Evolutionary conservation across 495 filamentous ascomycete species (phyloP), one percentile per base, ranked within the genome.

Genomic region (Alectoria sarmentosa): DNA sequence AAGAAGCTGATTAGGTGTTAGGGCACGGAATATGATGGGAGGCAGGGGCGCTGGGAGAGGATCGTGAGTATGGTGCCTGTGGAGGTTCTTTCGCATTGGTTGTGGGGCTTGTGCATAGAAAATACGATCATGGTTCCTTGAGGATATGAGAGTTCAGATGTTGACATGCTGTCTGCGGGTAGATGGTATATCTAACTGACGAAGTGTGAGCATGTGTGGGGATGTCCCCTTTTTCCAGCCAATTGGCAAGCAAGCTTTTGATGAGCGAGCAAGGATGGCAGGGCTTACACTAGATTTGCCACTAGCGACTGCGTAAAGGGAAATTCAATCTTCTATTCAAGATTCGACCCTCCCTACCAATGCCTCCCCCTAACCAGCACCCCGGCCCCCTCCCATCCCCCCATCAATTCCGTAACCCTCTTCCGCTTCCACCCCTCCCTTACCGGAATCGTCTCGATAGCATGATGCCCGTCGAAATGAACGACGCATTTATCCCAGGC

Each of bases 381-480:
- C 3, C 69, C 69, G 49, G 64, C 7, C 73, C 84, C 81, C 71
- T 84, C 82, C 78, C 90, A 84, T 19, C 73, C 73, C n/a, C 73
- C 80, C 58, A 91, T 60, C 66, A 93, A 74, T 65, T 81, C 83
- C 82, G 86, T 89, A 19, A 90, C 87, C 65, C 86, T 83, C 76
- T 92, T 95, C 54, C 92, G 79, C 78, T 92, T 95, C 76, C 96
- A 79, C 14, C 85, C 86, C 77, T 98, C 92, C 42, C 85, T 80
- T 15, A 91, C 80, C 0, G 85, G 80, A 70, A 98, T 89, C 73
- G 92, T 88, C 77, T 98, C 94, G 46, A 98, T 76, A 8, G 93
- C 90, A 73, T 90, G 85, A 54, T 80, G 79, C 2, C 94, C 94
- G 75, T 98, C 92, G 67, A 97, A 90, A 74, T 96, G 95, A 72